Evolutionary conservation across 495 filamentous ascomycete species (phyloP).

Genomic region (Hyaloscypha hepaticicola): DNA sequence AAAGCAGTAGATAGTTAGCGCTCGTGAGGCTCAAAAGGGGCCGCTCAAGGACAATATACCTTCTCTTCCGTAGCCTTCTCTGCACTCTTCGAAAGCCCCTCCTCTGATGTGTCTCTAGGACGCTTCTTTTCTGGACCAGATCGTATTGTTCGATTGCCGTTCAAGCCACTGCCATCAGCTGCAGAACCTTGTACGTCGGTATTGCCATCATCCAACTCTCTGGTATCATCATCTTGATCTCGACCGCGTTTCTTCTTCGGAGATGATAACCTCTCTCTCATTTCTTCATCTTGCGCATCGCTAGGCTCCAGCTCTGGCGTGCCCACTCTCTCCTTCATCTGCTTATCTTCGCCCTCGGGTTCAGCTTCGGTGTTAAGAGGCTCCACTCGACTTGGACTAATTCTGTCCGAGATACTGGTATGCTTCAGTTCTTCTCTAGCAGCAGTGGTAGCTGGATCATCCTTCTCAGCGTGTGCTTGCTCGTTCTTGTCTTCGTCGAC

Average conservation of each 20-base stretch:
- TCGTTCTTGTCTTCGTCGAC: conserved; percentile 18
- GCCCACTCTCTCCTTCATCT: conserved; percentile 21
- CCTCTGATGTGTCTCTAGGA: conserved; percentile 40
- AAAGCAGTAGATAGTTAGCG: conserved; percentile 15
- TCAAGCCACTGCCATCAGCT: conserved; percentile 37
- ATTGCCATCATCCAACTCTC: conserved; percentile 33
- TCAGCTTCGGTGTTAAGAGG: conserved; percentile 12
- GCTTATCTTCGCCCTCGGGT: conserved; percentile 26
- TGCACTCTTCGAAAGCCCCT: conserved; percentile 17
- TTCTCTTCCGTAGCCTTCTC: conserved; percentile 15
- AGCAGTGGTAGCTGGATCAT: conserved; percentile 55
- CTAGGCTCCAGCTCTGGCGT: conserved; percentile 37
- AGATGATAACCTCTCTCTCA: conserved; percentile 48
- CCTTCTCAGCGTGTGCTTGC: conserved; percentile 31
- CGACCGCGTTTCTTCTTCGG: conserved; percentile 60
- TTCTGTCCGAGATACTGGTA: conserved; percentile 51
- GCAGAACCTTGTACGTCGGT: conserved; percentile 36
- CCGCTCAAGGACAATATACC: conserved; percentile 3
- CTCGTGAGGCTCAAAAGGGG: not conserved
- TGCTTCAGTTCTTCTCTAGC: conserved; percentile 55
- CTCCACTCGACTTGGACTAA: conserved; percentile 13
- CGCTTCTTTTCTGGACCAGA: conserved; percentile 59
- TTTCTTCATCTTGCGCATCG: conserved; percentile 35
- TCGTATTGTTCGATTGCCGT: conserved; percentile 39
- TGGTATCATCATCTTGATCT: conserved; percentile 48